Evolutionary conservation across 345 rosid species (phyloP).

Genomic region (Dovyalis caffra): DNA sequence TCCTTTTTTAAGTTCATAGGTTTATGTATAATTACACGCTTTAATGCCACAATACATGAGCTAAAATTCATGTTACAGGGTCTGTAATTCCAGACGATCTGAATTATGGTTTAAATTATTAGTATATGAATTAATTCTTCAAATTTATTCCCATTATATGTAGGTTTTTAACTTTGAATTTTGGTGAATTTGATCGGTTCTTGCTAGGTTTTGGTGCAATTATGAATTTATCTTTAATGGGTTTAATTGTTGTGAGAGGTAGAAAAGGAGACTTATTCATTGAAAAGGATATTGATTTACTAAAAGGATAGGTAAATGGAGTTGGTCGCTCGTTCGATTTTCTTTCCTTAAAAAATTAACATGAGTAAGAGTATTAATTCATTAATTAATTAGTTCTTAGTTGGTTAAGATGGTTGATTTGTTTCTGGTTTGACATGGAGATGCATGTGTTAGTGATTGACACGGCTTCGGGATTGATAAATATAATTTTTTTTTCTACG

Average conservation of each 20-base stretch:
- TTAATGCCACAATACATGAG: not conserved
- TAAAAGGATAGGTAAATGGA: conserved; percentile 5
- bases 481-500: conserved; percentile 1
- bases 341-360: not conserved
- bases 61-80: not conserved
- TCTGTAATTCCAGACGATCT: not conserved
- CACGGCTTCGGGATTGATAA: conserved; percentile 28
- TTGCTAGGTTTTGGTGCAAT: not conserved
- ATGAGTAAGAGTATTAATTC: not conserved
- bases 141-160: not conserved
- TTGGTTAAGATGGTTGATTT: conserved; percentile 14
- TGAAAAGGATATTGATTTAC: not conserved
- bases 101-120: not conserved
- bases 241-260: not conserved
- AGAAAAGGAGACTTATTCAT: not conserved
- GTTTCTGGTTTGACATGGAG: conserved; percentile 18
- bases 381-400: not conserved
- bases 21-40: conserved; percentile 20
- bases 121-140: not conserved
- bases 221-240: not conserved
- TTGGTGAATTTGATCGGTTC: not conserved
- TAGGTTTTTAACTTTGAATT: not conserved
- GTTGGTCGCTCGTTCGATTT: not conserved
- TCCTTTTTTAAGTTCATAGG: not conserved
- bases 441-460: conserved; percentile 21